A percentile compares a stretch with the other conserved stretches of the same genome.
phyloP scores from a whole-genome alignment of 1,139 yeast species.

The Pichia sp. region DNA sequence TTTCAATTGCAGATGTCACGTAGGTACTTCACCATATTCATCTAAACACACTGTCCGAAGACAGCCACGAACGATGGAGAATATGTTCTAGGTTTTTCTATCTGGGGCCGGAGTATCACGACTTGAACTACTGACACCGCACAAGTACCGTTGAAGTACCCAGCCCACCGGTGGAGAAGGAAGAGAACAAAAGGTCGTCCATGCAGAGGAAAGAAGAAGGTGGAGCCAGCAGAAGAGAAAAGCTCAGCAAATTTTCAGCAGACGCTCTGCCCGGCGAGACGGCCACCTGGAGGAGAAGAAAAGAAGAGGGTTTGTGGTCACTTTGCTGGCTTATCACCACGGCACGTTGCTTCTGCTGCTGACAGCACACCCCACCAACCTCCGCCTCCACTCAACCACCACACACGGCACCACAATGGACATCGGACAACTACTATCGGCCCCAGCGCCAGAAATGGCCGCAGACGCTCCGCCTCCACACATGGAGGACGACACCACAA shows the following conservation, averaged over 20 bases:
- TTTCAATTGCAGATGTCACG: slow-evolving; percentile 54
- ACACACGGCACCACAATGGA: neutral
- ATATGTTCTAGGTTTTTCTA: slow-evolving; percentile 66
- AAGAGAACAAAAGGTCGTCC: neutral
- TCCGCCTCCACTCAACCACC: no score
- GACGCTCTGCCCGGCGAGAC: neutral
- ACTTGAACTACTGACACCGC: slow-evolving; percentile 16
- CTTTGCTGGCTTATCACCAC: no score
- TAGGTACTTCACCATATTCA: slow-evolving; percentile 80
- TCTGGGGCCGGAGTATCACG: slow-evolving; percentile 67
- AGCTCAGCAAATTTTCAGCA: no score
- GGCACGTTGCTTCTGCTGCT: no score
- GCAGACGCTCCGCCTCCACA: neutral
- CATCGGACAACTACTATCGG: neutral
- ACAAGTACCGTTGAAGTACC: slow-evolving; percentile 13
- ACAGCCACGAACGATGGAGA: slow-evolving; percentile 64
- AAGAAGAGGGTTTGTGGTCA: no score
- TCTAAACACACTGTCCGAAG: slow-evolving; percentile 38
- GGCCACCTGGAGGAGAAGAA: neutral
- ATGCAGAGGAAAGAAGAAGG: neutral
- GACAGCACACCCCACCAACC: no score
- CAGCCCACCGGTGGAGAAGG: slow-evolving; percentile 10
- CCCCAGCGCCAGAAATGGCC: neutral
- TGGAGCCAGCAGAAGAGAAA: neutral
- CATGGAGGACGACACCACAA: neutral